Evolutionary conservation across 345 rosid species (phyloP), one percentile per base, ranked within the genome.

Genomic region (Ceriops tagal): DNA sequence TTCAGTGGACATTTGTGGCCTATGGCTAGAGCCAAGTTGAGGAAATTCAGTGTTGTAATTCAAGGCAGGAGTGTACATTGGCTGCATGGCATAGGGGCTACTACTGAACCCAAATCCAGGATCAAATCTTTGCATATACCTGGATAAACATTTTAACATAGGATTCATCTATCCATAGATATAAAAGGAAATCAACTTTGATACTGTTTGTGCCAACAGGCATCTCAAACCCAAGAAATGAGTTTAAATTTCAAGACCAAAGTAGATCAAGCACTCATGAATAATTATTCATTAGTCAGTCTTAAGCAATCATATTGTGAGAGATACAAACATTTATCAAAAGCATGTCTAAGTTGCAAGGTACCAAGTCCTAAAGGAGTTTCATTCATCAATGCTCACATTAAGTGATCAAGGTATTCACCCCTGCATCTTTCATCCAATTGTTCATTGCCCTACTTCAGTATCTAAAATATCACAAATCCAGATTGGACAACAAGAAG

Each of bases 11-110:
- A 85, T 79, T 77, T 88, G 96, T 53, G 91, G 87, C 63, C 83
- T 62, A 71, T 79, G 88, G 66, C 66, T 56, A 66, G 91, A 68
- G 34, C 88, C 87, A 82, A 90, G 96, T 69, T 90, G 96, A 1
- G 96, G 92, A 78, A 88, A 90, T 76, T 90, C 96, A 67, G 92
- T 88, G 79, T 86, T 90, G 82, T 90, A 90, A 67, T 88, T 90
- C 77, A 87, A 21, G 32, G 96, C 85, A 69, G 96, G 92, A 37
- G 89, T 67, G 30, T 84, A 90, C 85, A 83, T 79, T 55, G 92
- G 92, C 75, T 84, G 92, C 57, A 90, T 71, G 30, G 89, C 46
- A 74, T 83, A 90, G 18, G 87, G 83, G 65, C 88, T 89, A 22
- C 80, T 80, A 71, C 55, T 83, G 80, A 86, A 90, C 53, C 91